These are phyloP conservation scores for Candida anutae DNA, from an alignment of 1,139 yeast genomes.

Conservation along the genomic window DNA sequence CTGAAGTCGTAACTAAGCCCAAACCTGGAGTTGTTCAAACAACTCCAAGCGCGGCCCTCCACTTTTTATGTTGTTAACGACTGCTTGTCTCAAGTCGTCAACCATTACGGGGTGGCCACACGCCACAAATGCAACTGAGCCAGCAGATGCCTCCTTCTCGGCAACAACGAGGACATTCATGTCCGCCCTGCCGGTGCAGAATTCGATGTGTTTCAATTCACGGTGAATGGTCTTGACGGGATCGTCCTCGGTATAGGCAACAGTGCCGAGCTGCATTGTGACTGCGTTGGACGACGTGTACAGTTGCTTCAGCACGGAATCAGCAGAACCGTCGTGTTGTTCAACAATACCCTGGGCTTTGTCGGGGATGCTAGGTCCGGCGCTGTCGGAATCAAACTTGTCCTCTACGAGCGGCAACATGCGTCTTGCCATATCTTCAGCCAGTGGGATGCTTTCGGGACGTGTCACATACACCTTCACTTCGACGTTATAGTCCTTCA, in stretches of 20 bases:
- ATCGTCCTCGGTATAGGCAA: conserved; percentile 1
- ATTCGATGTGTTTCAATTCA: conserved; percentile 14
- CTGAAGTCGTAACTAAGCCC: conserved; percentile 3
- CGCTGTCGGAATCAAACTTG: neutral
- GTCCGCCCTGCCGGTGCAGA: conserved; percentile 36
- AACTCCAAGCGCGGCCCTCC: conserved; percentile 4
- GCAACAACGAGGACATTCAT: conserved; percentile 23
- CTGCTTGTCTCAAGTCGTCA: conserved; percentile 24
- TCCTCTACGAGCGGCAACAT: neutral
- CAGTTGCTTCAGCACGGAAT: neutral
- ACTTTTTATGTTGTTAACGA: conserved; percentile 2
- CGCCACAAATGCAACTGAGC: conserved; percentile 29
- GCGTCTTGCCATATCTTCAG: neutral
- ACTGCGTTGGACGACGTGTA: neutral
- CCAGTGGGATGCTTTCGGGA: neutral
- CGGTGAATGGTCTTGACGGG: conserved; percentile 12
- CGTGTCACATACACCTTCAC: conserved; percentile 32
- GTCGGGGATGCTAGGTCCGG: too few species aligned
- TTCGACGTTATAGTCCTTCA: conserved; percentile 16
- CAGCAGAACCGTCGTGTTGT: too few species aligned
- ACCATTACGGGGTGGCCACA: conserved; percentile 46
- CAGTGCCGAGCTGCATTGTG: neutral
- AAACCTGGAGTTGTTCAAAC: conserved; percentile 4
- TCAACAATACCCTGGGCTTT: neutral
- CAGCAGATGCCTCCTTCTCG: conserved; percentile 21